Evolutionary conservation across 495 filamentous ascomycete species (phyloP), one percentile per base, ranked within the genome.

Genomic region (Aspergillus campestris): DNA sequence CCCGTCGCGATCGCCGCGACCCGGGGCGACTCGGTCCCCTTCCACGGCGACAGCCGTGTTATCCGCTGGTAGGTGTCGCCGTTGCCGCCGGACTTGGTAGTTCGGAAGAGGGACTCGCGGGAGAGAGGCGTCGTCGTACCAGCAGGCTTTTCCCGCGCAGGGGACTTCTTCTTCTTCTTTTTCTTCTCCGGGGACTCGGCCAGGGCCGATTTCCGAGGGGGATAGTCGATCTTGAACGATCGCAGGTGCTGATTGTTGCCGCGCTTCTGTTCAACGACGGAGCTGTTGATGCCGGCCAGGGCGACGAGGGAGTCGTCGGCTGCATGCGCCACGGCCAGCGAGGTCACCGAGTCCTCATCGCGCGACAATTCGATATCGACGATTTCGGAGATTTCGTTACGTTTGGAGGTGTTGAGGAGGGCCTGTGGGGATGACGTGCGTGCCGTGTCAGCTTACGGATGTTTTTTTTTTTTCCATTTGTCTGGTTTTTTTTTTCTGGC

Each of bases 261-360:
- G 47, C 79, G 79, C 52, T 79, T 65, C 40, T 86, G 74, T 34
- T 88, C 79, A 1, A 65, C 72, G 28, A 78, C 70, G 38, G 83
- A 84, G 43, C 88, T 94, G 62, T 96, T 96, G 63, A 95, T 84
- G 35, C 92, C 91, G 7, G 87, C 82, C 42, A 85, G 79, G n/a
- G 84, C 71, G 45, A 80, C 66, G 24, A 82, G 69, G n/a, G 73
- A 71, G 39, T 67, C 67, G 37, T 75, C 75, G 39, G 67, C 72
- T 29, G 67, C 62, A 39, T 78, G 65, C 31, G 83, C 78, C 46
- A 80, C 75, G 18, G 80, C 88, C 37, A 97, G 71, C 33, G 84
- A 86, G 46, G 83, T 90, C 52, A 94, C 88, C 35, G 84, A 94
- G 70, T 98, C 92, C 66, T 96, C 92, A 56, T 95, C 80, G 55